Conservation (phyloP, 768 basidiomycete species). For the Mrakia blollopis region DNA sequence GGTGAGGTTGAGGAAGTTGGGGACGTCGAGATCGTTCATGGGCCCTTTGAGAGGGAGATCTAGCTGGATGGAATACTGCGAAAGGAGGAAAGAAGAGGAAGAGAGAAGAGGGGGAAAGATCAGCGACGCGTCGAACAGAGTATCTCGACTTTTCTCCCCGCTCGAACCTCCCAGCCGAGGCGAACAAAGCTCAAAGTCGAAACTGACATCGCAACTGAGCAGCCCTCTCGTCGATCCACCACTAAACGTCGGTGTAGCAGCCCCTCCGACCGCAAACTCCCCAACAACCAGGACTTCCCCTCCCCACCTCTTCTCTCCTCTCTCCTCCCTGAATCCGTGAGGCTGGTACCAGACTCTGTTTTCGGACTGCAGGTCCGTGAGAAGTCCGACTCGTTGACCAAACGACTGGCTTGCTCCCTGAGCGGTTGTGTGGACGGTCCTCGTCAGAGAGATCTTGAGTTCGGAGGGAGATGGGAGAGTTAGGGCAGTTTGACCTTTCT, state of each 20-base stretch:
- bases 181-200: too few relatives aligned
- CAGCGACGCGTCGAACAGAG: not conserved
- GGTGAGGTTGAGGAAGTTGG: not conserved
- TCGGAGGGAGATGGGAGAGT: not conserved
- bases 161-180: too few relatives aligned
- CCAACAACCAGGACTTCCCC: not conserved
- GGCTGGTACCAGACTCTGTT: not conserved
- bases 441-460: not conserved
- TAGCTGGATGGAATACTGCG: not conserved
- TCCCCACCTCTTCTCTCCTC: not conserved
- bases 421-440: not conserved
- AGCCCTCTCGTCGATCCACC: not conserved
- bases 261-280: not conserved
- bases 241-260: not conserved
- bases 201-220: not conserved
- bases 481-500: not conserved
- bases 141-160: too few relatives aligned
- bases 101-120: not conserved
- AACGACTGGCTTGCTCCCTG: not conserved
- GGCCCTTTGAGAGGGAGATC: not conserved
- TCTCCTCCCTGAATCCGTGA: not conserved
- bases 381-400: not conserved
- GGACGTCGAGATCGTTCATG: not conserved
- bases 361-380: not conserved
- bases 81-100: not conserved